phyloP scores from a whole-genome alignment of 805 yeast species.

The Yarrowia yakushimensis region DNA sequence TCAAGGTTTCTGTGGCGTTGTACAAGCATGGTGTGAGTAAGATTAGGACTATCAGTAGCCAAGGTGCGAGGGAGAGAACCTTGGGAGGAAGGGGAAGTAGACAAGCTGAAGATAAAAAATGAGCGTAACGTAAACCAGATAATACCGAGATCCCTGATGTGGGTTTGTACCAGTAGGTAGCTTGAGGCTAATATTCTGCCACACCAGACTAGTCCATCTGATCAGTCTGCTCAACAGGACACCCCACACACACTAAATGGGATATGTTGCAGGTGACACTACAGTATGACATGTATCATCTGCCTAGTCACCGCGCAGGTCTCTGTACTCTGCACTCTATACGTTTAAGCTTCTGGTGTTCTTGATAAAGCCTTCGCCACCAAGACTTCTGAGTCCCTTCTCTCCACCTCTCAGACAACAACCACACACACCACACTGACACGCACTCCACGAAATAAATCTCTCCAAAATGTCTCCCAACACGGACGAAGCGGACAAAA shows the following conservation, averaged over 20 bases:
- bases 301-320: not conserved
- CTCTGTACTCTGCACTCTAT: not conserved
- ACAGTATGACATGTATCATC: not conserved
- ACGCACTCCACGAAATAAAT: not conserved
- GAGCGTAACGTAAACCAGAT: not conserved
- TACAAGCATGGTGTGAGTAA: constrained; percentile 11
- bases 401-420: not conserved
- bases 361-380: constrained; percentile 9
- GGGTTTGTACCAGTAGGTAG: not conserved
- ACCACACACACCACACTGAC: not conserved
- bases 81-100: not conserved
- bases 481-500: not conserved
- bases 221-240: not conserved
- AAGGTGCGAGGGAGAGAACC: constrained; percentile 1
- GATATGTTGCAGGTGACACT: not conserved
- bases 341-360: not conserved
- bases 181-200: not conserved
- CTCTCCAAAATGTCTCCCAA: not conserved
- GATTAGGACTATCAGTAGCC: not conserved
- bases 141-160: not conserved
- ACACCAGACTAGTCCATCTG: not conserved
- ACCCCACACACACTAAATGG: not conserved
- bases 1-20: constrained; percentile 14
- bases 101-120: not conserved
- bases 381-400: not conserved